Evolutionary conservation across 176 grass and related monocot species (phyloP).

Genomic region (Triticum turgidum): DNA sequence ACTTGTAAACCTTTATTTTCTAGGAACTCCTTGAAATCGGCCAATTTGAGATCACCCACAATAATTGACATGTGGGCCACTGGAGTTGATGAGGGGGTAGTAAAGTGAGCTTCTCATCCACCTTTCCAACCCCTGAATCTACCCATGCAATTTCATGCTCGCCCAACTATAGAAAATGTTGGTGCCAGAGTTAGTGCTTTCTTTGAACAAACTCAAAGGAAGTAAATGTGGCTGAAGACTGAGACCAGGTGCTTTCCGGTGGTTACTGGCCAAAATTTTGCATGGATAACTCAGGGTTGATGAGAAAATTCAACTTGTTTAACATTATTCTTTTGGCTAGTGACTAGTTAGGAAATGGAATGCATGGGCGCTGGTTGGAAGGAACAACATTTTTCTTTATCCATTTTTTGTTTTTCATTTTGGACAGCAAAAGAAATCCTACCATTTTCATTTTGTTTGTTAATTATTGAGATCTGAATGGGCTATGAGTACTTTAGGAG

Average conservation of each 20-base stretch:
- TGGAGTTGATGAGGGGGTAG: constrained; percentile 52
- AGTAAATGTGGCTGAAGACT: background rate
- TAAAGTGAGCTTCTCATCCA: constrained; percentile 65
- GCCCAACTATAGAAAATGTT: constrained; percentile 52
- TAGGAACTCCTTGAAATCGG: constrained; percentile 96
- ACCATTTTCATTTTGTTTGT: background rate
- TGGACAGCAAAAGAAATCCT: background rate
- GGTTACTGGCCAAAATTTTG: background rate
- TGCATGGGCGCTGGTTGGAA: background rate
- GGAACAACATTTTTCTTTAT: too few relatives aligned
- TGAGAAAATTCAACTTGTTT: background rate
- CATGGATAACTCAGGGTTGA: background rate
- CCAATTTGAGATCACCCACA: constrained; percentile 83
- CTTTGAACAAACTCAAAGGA: background rate
- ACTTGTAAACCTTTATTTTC: constrained; percentile 83
- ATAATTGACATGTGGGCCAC: constrained; percentile 79
- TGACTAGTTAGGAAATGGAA: background rate
- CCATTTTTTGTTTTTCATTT: too few relatives aligned
- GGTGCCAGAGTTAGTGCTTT: constrained; percentile 23
- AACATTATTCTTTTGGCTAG: background rate
- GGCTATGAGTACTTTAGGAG: background rate
- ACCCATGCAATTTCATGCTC: constrained; percentile 94
- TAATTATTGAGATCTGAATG: background rate
- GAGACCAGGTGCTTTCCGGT: background rate
- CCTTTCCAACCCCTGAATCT: constrained; percentile 73